Conservation (phyloP, 2,329 filamentous ascomycete genomes). For the Aspergillus latus region DNA sequence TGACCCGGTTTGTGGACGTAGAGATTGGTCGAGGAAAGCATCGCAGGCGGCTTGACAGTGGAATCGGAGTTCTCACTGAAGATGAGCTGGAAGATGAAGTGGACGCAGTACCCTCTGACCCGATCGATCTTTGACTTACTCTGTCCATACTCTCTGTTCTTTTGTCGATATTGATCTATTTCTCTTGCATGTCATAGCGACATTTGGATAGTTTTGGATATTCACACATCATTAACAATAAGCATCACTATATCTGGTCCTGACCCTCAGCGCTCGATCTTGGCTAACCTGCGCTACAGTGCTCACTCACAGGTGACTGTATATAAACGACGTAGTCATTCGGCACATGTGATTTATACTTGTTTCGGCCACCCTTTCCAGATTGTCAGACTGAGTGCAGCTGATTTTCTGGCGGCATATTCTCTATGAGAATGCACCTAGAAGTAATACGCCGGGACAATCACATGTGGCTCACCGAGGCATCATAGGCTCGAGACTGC, state of each 20-base stretch:
- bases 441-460: too few species aligned
- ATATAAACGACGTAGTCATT: too few species aligned
- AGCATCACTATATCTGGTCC: neutral
- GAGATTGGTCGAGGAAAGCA: slow-evolving; percentile 41
- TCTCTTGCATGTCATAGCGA: neutral
- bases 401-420: too few species aligned
- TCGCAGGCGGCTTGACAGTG: slow-evolving; percentile 41
- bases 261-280: neutral
- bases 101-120: slow-evolving; percentile 30
- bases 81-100: slow-evolving; percentile 35
- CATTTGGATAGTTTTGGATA: neutral
- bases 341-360: too few species aligned
- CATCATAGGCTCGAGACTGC: too few species aligned
- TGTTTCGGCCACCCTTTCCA: too few species aligned
- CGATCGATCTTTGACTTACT: slow-evolving; percentile 22
- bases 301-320: too few species aligned
- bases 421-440: too few species aligned
- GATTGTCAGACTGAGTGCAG: too few species aligned
- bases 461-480: too few species aligned
- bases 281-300: too few species aligned
- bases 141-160: neutral
- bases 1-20: slow-evolving; percentile 45
- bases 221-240: neutral
- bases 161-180: neutral
- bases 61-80: slow-evolving; percentile 38